Evolutionary conservation across 306 rosid species (phyloP), one percentile per base, ranked within the genome.

Genomic region (Senna tora): DNA sequence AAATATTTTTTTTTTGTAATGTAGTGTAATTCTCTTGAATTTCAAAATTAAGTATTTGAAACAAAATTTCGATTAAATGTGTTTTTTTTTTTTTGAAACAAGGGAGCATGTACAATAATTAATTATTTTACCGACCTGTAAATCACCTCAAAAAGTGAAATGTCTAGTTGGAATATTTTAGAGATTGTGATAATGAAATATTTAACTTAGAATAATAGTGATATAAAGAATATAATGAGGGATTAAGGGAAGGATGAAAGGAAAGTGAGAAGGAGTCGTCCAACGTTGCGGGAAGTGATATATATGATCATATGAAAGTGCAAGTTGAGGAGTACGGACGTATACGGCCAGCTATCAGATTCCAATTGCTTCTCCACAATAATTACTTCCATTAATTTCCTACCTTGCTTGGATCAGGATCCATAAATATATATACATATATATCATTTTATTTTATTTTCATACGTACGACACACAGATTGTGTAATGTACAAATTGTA

Each of bases 311-410:
- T n/a, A 2, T 13, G 19, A 14, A 46, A 46, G 19, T 14, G 52
- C 52, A 46, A 46, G 19, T 46, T 46, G 52, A 1, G 15, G 30
- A 54, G 32, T 61, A 61, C 67, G 67, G 49, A 36, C 67, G 17
- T 5, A 61, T 61, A 38, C 67, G 67, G 67, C 49, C 67, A 61
- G 67, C 67, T 61, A 36, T 8, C 20, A 60, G 66, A 60, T 61
- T 61, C 67, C 9, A 38, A 9, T 10, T 38, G 67, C 49, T 61
- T 17, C 67, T 19, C 49, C 49, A 16, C 16, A 9, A 34, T 36
- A 36, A 61, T 38, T 36, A 9, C 10, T 61, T 9, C 1, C 46
- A n/a, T 34, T 12, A 36, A 36, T 36, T 36, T 25, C 2, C 30
- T 25, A 25, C 3, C 30, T 59, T 59, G 65, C 65, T 59, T 33